Conservation (phyloP, 2,329 filamentous ascomycete genomes). For the Trichoderma sp. region DNA sequence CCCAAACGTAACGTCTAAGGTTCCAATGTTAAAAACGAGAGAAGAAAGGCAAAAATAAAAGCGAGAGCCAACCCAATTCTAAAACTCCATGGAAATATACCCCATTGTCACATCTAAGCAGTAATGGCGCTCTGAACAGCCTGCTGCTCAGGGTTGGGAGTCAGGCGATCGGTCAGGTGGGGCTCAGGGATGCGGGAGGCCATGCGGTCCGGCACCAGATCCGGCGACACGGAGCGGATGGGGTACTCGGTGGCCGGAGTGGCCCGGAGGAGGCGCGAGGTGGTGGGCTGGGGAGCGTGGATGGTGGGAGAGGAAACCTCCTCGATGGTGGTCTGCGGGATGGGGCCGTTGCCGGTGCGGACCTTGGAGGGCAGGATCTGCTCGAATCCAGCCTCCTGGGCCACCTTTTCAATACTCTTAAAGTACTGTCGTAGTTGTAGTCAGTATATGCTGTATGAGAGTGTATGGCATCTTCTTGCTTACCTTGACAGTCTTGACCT, state of each 20-base stretch:
- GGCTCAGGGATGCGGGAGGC: constrained; percentile 57
- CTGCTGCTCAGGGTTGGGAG: constrained; percentile 52
- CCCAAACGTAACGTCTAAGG: constrained; percentile 6
- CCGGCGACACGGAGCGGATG: constrained; percentile 57
- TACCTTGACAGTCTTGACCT: constrained; percentile 71
- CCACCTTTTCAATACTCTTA: constrained; percentile 69
- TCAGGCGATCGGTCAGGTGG: constrained; percentile 47
- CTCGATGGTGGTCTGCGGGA: constrained; percentile 46
- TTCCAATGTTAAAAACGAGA: constrained; percentile 18
- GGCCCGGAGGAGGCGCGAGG: constrained; percentile 55
- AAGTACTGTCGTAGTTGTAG: constrained; percentile 55
- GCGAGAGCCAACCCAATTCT: constrained; percentile 22
- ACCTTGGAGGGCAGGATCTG: constrained; percentile 59
- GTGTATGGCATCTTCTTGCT: constrained; percentile 14
- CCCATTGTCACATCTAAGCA: constrained; percentile 19
- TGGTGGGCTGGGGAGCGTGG: constrained; percentile 56
- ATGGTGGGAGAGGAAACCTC: constrained; percentile 50
- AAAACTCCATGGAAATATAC: constrained; percentile 11
- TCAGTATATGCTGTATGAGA: not conserved
- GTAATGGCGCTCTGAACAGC: constrained; percentile 28
- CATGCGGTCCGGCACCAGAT: constrained; percentile 65
- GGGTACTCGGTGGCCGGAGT: constrained; percentile 59
- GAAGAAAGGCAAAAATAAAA: not conserved
- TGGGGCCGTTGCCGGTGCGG: constrained; percentile 51
- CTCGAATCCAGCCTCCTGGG: constrained; percentile 57